Base-by-base conservation (phyloP, 106 monocot species). In the Dendrobium catenatum region DNA sequence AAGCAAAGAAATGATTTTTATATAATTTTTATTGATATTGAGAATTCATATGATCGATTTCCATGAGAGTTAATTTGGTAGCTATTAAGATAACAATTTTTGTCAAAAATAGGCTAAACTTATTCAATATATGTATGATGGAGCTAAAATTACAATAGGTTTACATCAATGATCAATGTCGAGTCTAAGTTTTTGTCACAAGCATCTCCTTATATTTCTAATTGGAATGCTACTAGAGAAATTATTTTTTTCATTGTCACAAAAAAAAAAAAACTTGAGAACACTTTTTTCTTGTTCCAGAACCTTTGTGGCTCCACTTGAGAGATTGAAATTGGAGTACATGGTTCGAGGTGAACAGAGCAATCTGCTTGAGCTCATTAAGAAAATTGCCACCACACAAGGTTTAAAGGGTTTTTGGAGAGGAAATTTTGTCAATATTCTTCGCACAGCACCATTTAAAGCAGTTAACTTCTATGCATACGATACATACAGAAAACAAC, bases 391-490 rank as follows among this genome's bases (percentile, higher is more conserved):
- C 40, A 75, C 79, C 61, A 80, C 91, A 58, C 93, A 99, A 85
- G 95, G 99, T 49, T 48, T 95, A 61, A 93, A 84, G 84, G 99
- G 99, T 80, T 99, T 99, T 22, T 95, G 99, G 99, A 99, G 91
- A 78, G 99, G 95, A 42, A 99, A 99, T 76, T 91, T 95, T 77
- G 93, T 99, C 72, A 99, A 99, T 85, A 91, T 99, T 82, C 99
- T 99, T 84, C 99, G 95, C 19, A 99, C 95, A 56, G 99, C 95
- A 76, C 99, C 99, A 70, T 99, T 99, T 82, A 99, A 95, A 86
- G 93, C 95, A 72, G 73, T 99, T 24, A 99, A 99, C 79, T 99
- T 99, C 83, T 95, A 91, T 78, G 91, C 95, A 76, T 99, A 99
- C 83, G 99, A 99, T 76, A 95, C 90, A 72, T 99, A 99, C 55